These are phyloP conservation scores for Boletales sp. DNA, from an alignment of 768 basidiomycete species.

Conservation along the genomic window DNA sequence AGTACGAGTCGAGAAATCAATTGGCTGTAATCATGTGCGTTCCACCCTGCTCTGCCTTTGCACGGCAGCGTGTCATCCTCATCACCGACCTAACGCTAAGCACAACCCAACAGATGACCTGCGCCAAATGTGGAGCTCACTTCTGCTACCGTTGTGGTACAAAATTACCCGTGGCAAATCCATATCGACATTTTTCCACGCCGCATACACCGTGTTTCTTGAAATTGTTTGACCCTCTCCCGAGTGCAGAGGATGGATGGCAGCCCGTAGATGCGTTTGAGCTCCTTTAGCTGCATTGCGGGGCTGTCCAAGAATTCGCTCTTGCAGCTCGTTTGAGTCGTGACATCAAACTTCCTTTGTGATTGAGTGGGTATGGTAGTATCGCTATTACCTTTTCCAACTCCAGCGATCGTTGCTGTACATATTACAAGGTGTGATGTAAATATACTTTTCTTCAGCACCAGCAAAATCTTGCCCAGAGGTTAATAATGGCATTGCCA, in stretches of 20 bases:
- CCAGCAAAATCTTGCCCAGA: constrained; percentile 37
- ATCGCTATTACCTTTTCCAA: no score
- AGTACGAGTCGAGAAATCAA: constrained; percentile 68
- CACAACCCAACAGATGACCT: constrained; percentile 58
- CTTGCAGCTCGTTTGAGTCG: no score
- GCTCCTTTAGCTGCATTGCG: constrained; percentile 7
- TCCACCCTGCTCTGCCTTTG: neutral
- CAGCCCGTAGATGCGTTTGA: constrained; percentile 44
- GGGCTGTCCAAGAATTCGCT: no score
- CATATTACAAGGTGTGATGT: no score
- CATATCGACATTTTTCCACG: constrained; percentile 68
- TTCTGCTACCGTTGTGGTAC: constrained; percentile 81
- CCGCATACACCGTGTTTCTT: constrained; percentile 52
- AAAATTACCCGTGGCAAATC: constrained; percentile 44
- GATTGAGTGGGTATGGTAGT: no score
- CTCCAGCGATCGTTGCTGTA: neutral
- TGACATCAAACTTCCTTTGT: no score
- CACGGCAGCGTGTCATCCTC: no score
- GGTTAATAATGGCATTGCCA: no score
- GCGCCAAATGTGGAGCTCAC: constrained; percentile 67
- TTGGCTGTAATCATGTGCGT: constrained; percentile 88
- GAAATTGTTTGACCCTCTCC: constrained; percentile 58
- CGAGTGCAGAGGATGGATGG: constrained; percentile 41
- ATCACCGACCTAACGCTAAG: no score
- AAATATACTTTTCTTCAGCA: constrained; percentile 25